phyloP scores from a whole-genome alignment of 495 filamentous ascomycete species.

The Xylaria curta region DNA sequence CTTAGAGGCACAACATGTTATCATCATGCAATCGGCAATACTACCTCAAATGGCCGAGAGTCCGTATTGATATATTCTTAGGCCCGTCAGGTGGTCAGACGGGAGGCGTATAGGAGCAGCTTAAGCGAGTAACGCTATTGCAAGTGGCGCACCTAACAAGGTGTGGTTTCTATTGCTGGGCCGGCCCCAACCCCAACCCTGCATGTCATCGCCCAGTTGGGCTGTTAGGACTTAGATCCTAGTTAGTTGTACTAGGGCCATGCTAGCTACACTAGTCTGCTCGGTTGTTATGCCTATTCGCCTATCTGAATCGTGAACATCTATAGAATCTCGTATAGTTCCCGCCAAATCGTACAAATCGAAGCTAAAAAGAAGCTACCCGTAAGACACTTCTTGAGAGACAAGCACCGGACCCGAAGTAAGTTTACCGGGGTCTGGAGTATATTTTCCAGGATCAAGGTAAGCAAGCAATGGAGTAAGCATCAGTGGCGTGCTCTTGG shows the following conservation, averaged over 20 bases:
- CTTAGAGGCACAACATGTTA: background rate
- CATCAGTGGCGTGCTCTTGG: background rate
- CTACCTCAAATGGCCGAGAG: slow-evolving; percentile 1
- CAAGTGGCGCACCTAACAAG: background rate
- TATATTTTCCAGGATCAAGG: background rate
- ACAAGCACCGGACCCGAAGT: no score
- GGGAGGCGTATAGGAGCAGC: background rate
- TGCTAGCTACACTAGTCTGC: background rate
- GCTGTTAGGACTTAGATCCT: background rate
- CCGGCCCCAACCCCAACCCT: background rate
- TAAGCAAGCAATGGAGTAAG: slow-evolving; percentile 4
- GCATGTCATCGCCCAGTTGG: slow-evolving; percentile 4
- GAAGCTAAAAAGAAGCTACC: background rate
- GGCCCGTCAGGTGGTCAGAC: slow-evolving; percentile 3
- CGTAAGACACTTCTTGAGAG: background rate
- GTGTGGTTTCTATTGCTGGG: background rate
- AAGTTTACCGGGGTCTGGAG: background rate
- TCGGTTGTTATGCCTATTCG: background rate
- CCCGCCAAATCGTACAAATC: background rate
- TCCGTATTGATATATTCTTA: slow-evolving; percentile 4
- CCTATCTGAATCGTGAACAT: background rate
- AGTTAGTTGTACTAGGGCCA: background rate
- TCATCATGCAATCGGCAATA: background rate
- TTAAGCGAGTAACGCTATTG: background rate
- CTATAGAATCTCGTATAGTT: background rate